Conservation (phyloP, 352 stramenopile species). For the Pythium diclinum region DNA sequence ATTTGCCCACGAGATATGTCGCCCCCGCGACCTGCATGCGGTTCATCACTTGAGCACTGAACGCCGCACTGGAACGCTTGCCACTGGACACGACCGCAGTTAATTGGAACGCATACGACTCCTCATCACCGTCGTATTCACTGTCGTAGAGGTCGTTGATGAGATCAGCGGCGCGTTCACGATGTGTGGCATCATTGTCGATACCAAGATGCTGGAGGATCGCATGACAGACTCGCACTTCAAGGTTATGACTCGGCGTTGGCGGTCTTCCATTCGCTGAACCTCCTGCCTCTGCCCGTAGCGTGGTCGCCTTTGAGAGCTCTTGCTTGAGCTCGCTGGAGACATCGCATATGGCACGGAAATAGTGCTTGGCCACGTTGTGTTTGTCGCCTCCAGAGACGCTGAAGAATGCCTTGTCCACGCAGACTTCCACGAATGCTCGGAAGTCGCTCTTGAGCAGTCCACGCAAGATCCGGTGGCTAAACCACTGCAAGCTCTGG, state of each 20-base stretch:
- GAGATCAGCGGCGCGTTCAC: not conserved
- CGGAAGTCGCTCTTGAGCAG: constrained; percentile 36
- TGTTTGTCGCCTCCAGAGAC: constrained; percentile 28
- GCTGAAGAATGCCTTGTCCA: constrained; percentile 43
- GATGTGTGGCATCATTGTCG: constrained; percentile 34
- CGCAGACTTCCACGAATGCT: constrained; percentile 30
- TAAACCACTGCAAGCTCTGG: constrained; percentile 39
- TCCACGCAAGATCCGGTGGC: constrained; percentile 30
- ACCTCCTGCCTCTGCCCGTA: not conserved
- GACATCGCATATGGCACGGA: constrained; percentile 26
- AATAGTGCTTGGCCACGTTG: constrained; percentile 43
- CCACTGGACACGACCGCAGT: constrained; percentile 18
- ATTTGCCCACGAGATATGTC: constrained; percentile 33
- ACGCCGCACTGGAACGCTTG: constrained; percentile 21
- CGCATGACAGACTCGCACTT: constrained; percentile 43
- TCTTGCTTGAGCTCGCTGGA: constrained; percentile 7
- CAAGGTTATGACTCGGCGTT: constrained; percentile 19
- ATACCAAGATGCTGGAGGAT: constrained; percentile 51
- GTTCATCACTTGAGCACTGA: constrained; percentile 26
- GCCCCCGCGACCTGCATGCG: constrained; percentile 34
- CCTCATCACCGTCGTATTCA: not conserved
- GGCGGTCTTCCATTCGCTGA: not conserved
- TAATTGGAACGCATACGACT: constrained; percentile 7
- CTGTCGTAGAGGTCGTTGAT: constrained; percentile 3
- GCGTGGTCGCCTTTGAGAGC: not conserved